Evolutionary conservation across 305 asterid genomes (phyloP).

Genomic region (Andrographis paniculata): DNA sequence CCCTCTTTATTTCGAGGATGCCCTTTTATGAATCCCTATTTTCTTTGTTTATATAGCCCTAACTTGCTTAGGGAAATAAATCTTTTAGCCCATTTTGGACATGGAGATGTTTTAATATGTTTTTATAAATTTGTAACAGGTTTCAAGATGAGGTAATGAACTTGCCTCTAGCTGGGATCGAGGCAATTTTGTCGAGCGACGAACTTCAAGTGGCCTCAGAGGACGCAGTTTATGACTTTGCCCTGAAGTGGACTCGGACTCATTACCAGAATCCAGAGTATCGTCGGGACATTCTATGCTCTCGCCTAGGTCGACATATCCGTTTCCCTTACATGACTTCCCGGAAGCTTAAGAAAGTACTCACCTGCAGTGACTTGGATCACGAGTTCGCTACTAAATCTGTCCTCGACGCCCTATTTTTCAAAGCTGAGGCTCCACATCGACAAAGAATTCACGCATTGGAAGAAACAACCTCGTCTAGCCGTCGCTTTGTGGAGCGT

Average conservation of each 20-base stretch:
- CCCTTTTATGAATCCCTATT: too few relatives aligned
- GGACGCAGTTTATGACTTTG: slow-evolving; percentile 87
- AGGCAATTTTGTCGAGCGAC: slow-evolving; percentile 80
- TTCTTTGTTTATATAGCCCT: too few relatives aligned
- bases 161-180: slow-evolving; percentile 84
- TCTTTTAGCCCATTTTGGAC: too few relatives aligned
- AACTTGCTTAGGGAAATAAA: too few relatives aligned
- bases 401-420: slow-evolving; percentile 81
- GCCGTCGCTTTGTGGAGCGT: slow-evolving; percentile 71
- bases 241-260: slow-evolving; percentile 68
- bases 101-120: slow-evolving; percentile 4
- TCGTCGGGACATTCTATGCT: slow-evolving; percentile 61
- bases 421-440: slow-evolving; percentile 86
- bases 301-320: slow-evolving; percentile 58
- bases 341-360: slow-evolving; percentile 76
- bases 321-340: slow-evolving; percentile 88
- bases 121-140: slow-evolving; percentile 34
- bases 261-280: slow-evolving; percentile 68
- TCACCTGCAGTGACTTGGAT: slow-evolving; percentile 75
- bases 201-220: slow-evolving; percentile 94
- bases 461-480: slow-evolving; percentile 44
- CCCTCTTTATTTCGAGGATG: too few relatives aligned
- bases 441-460: slow-evolving; percentile 61
- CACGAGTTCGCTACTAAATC: slow-evolving; percentile 61
- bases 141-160: slow-evolving; percentile 82